phyloP scores from a whole-genome alignment of 2,329 filamentous ascomycete species.

The Stagonosporopsis tanaceti region DNA sequence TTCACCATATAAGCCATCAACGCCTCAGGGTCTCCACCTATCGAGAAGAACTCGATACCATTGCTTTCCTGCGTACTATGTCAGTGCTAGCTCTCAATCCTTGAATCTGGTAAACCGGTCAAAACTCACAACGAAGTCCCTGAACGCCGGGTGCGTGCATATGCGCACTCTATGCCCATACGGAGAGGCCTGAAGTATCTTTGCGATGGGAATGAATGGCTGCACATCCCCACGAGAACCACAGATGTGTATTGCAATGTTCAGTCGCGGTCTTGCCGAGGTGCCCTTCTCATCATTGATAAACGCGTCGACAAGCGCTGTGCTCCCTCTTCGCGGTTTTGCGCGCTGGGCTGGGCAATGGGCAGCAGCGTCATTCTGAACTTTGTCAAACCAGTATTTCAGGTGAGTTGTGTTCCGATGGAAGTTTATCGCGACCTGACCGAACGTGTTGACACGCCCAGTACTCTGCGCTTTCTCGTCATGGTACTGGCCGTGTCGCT shows the following conservation, averaged over 20 bases:
- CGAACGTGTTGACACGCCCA: slow-evolving; percentile 24
- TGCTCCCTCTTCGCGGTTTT: slow-evolving; percentile 13
- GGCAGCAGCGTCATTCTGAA: slow-evolving; percentile 16
- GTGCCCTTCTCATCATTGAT: slow-evolving; percentile 4
- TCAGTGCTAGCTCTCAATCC: not conserved
- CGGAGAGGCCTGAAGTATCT: slow-evolving; percentile 49
- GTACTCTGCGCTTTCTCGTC: slow-evolving; percentile 22
- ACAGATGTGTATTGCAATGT: slow-evolving; percentile 65
- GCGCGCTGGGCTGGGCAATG: slow-evolving; percentile 6
- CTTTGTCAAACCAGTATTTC: slow-evolving; percentile 29
- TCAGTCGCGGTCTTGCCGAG: slow-evolving; percentile 42
- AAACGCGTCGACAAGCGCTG: slow-evolving; percentile 10
- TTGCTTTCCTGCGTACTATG: slow-evolving; percentile 22
- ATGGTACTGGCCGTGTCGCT: slow-evolving; percentile 15
- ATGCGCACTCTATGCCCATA: slow-evolving; percentile 40
- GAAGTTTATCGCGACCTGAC: slow-evolving; percentile 29
- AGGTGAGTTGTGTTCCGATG: slow-evolving; percentile 26
- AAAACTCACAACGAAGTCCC: slow-evolving; percentile 27
- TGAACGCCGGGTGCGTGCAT: slow-evolving; percentile 39
- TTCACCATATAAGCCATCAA: slow-evolving; percentile 63
- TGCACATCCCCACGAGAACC: slow-evolving; percentile 65
- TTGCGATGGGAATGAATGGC: slow-evolving; percentile 66
- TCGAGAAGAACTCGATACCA: slow-evolving; percentile 49
- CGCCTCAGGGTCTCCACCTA: slow-evolving; percentile 49
- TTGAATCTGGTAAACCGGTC: not conserved